A percentile compares a stretch with the other conserved stretches of the same genome.
Conservation (phyloP, 139 green algal genomes). For the Ettlia oleoabundans region DNA sequence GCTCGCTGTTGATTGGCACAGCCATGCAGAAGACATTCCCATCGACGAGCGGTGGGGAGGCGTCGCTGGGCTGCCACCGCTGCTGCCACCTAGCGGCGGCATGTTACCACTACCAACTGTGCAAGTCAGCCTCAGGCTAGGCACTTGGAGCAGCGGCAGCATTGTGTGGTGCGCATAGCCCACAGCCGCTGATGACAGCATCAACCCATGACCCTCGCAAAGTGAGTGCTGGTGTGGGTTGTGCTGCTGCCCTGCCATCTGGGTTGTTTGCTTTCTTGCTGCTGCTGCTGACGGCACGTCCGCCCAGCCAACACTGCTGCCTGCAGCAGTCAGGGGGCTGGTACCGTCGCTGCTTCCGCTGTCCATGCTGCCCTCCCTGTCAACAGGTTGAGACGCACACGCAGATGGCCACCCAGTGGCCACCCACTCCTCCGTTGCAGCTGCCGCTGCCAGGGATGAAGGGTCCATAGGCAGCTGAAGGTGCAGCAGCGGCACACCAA, state of each 20-base stretch:
- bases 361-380: no score
- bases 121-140: slow-evolving; percentile 11
- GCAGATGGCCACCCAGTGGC: no score
- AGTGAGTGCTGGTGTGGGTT: neutral
- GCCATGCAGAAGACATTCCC: neutral
- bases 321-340: neutral
- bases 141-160: slow-evolving; percentile 40
- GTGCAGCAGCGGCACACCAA: slow-evolving; percentile 49
- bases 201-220: neutral
- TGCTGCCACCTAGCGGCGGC: neutral
- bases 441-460: slow-evolving; percentile 1
- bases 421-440: neutral
- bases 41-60: neutral
- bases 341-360: neutral
- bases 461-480: slow-evolving; percentile 44
- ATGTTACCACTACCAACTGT: neutral
- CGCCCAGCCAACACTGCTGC: slow-evolving; percentile 4
- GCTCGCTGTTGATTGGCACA: neutral
- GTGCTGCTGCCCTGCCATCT: slow-evolving; percentile 11
- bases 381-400: no score
- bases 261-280: no score
- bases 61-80: neutral
- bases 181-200: slow-evolving; percentile 4
- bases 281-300: neutral
- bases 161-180: neutral